Percentiles rank a stretch among this genome's conserved stretches.
Conservation (phyloP, 2,329 filamentous ascomycete genomes). For the Neurospora sp. region DNA sequence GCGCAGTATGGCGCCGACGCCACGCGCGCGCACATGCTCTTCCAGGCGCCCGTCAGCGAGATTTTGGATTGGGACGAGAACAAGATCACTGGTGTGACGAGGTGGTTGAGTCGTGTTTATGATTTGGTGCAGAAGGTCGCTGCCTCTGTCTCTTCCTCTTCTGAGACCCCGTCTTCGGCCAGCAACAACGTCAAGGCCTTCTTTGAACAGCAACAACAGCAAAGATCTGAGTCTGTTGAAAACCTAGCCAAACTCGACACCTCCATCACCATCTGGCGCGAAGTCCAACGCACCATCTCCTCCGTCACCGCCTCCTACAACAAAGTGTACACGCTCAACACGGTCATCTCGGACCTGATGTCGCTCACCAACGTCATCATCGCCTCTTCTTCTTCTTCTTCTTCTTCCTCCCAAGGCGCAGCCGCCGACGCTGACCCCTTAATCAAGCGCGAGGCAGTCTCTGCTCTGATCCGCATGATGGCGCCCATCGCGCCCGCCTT, state of each 20-base stretch:
- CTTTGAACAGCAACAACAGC: constrained; percentile 23
- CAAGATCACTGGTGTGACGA: constrained; percentile 70
- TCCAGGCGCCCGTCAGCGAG: constrained; percentile 76
- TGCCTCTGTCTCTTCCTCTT: constrained; percentile 9
- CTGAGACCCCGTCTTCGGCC: neutral
- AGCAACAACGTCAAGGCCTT: constrained; percentile 23
- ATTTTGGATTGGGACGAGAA: constrained; percentile 80
- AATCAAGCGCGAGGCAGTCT: constrained; percentile 39
- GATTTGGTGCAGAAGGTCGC: constrained; percentile 37
- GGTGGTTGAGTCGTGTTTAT: constrained; percentile 65
- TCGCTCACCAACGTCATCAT: constrained; percentile 55
- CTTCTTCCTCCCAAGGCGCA: too few relatives aligned
- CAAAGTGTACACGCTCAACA: constrained; percentile 69
- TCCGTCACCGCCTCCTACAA: constrained; percentile 60
- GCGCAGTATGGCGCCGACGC: constrained; percentile 70
- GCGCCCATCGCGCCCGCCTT: constrained; percentile 74
- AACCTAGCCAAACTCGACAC: constrained; percentile 31
- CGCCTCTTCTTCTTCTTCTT: too few relatives aligned
- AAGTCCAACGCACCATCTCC: constrained; percentile 55
- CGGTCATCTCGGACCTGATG: constrained; percentile 74
- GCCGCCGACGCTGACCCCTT: constrained; percentile 23
- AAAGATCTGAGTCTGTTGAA: constrained; percentile 23
- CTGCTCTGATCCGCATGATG: constrained; percentile 57
- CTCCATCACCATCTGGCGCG: constrained; percentile 47
- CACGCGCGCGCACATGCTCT: constrained; percentile 77